A percentile compares a stretch with the other conserved stretches of the same genome.
Conservation (phyloP, 192 early-diverging fungal genomes). For the Umbelopsis sp. region DNA sequence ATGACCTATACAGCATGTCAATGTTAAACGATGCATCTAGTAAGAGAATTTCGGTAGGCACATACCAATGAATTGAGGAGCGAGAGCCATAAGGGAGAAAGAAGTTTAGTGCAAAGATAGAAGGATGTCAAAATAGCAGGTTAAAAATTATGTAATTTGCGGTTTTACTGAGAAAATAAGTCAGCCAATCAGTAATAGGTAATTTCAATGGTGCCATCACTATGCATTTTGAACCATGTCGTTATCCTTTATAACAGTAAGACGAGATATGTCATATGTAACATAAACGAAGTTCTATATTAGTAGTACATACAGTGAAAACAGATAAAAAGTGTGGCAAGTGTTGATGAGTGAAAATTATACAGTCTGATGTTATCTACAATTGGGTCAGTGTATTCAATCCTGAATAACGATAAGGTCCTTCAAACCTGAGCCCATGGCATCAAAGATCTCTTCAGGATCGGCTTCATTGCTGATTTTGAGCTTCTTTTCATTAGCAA, state of each 20-base stretch:
- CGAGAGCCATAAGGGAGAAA: slow-evolving; percentile 24
- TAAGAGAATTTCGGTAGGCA: not conserved
- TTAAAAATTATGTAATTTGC: too few relatives aligned
- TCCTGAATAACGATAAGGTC: slow-evolving; percentile 6
- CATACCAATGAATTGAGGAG: slow-evolving; percentile 33
- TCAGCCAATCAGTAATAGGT: too few relatives aligned
- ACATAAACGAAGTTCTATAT: too few relatives aligned
- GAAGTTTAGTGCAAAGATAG: not conserved
- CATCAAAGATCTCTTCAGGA: slow-evolving; percentile 1
- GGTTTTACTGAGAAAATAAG: too few relatives aligned
- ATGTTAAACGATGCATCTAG: not conserved
- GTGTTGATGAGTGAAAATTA: not conserved
- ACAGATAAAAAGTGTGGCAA: not conserved
- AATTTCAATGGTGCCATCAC: too few relatives aligned
- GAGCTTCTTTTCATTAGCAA: slow-evolving; percentile 92
- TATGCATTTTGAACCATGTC: too few relatives aligned
- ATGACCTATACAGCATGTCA: slow-evolving; percentile 33
- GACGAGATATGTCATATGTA: too few relatives aligned
- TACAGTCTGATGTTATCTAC: slow-evolving; percentile 7
- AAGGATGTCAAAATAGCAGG: too few relatives aligned
- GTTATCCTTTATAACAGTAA: too few relatives aligned
- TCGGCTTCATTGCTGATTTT: slow-evolving; percentile 4
- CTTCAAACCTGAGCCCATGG: not conserved
- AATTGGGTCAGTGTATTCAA: not conserved
- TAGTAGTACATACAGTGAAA: not conserved